Evolutionary conservation across 116 monocot genomes (phyloP), one percentile per base, ranked within the genome.

Genomic region (Thalassia testudinum): DNA sequence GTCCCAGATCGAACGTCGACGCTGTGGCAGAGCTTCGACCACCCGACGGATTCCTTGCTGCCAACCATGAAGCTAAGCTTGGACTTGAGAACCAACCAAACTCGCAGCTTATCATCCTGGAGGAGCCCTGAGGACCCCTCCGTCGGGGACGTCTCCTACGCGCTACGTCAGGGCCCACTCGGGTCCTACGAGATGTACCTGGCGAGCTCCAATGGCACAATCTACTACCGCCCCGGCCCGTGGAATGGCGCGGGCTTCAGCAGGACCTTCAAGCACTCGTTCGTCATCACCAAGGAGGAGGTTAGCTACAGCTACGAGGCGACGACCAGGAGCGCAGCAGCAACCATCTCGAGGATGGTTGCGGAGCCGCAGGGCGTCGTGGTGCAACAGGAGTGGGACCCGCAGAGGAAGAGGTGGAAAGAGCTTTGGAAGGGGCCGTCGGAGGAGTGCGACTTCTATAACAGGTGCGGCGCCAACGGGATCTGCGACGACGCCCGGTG

Each of bases 21-120:
- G 53, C 59, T n/a, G 10, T 76, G 76, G 70, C 70, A 76, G 43
- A 62, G 70, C 54, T 76, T 76, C 51, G 76, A 76, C 53, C n/a
- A 62, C 29, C 76, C 76, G 6, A 57, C 65, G 0, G 70, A 76
- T 24, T 56, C 70, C n/a, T 16, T 70, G 23, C 42, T 76, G 7
- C 66, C 76, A 0, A 57, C 50, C 34, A 66, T 76, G 76, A 52
- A 47, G 55, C 14, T 70, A 12, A 37, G 71, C 21, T 38, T 26
- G 22, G 40, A 72, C 24, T 25, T 26, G 0, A 17, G 15, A 22
- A 42, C 27, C 1, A 54, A 64, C 1, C 15, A 43, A 21, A 53
- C 34, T 14, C 21, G 24, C 7, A 49, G 26, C 47, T n/a, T 72
- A 18, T 48, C 59, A 0, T 13, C 47, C 4, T 60, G 59, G 59